A percentile compares a stretch with the other conserved stretches of the same genome.
Evolutionary conservation across 805 yeast genomes (phyloP).

Genomic region (Danielia reshetovae): DNA sequence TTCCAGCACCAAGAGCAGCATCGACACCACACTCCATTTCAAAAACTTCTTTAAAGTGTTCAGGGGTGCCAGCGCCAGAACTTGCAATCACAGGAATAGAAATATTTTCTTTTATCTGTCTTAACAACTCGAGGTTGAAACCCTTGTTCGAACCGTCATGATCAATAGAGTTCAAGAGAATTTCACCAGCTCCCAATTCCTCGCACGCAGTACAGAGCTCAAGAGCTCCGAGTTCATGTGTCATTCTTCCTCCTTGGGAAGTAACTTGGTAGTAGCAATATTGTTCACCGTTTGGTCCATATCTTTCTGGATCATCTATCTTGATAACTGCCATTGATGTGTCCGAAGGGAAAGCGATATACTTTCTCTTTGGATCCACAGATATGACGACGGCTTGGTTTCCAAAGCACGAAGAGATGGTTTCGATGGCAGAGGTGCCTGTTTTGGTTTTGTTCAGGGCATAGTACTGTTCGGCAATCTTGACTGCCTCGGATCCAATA

Average conservation of each 20-base stretch:
- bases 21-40: constrained; percentile 70
- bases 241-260: constrained; percentile 92
- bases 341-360: constrained; percentile 57
- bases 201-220: constrained; percentile 89
- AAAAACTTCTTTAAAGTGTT: constrained; percentile 87
- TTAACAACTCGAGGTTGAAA: constrained; percentile 79
- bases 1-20: constrained; percentile 98
- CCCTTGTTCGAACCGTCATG: constrained; percentile 97
- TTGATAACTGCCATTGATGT: constrained; percentile 62
- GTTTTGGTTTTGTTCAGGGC: constrained; percentile 50
- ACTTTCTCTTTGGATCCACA: constrained; percentile 93
- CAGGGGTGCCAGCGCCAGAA: constrained; percentile 94
- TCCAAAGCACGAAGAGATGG: constrained; percentile 89
- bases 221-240: constrained; percentile 79
- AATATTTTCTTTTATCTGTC: constrained; percentile 72
- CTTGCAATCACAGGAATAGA: constrained; percentile 94
- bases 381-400: constrained; percentile 97
- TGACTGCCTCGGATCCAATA: constrained; percentile 96
- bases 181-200: constrained; percentile 93
- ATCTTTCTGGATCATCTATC: constrained; percentile 45
- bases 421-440: constrained; percentile 88
- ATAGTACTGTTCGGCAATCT: constrained; percentile 81
- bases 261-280: constrained; percentile 95
- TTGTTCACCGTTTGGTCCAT: constrained; percentile 84
- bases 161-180: constrained; percentile 89